Evolutionary conservation across 768 basidiomycete species (phyloP), one percentile per base, ranked within the genome.

Genomic region (Boletus speciosus): DNA sequence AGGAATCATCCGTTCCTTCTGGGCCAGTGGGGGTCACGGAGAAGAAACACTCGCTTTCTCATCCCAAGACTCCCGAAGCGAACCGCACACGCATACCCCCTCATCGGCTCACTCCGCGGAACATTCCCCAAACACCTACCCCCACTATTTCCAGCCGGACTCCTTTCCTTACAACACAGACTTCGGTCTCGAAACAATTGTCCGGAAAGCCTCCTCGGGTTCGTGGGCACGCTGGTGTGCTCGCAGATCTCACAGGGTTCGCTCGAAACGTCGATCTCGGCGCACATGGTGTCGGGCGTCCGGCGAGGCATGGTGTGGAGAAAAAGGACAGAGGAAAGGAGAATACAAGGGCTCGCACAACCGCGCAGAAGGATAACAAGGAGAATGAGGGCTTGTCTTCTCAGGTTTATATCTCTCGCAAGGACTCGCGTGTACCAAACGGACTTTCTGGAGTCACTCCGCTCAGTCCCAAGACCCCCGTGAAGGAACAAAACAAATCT

Each of bases 201-300:
- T 63, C 67, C 2, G 70, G 68, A 25, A 71, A 54, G 36, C 70
- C 68, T 5, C 50, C 70, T 21, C 59, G 68, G 10, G 25, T 46
- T 0, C 69, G 69, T 43, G 58, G 64, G 16, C 68, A 62, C 11
- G 66, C 51, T 19, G 69, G 70, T 16, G 73, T 70, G 23, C 64
- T 80, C 9, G 69, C 63, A 10, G 77, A 80, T 50, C 59, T 78
- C 27, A 78, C 76, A 6, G 68, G 69, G 6, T 61, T 73, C 21
- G 62, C 67, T 54, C 66, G 65, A 42, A 71, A 72, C 29, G 67
- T 68, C 46, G 69, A 69, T 45, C 47, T 68, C 0, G 53, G 60
- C 14, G 71, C 64, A 15, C 71, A 67, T 48, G 69, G 69, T 16
- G 51, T 71, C 29, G 69, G 61, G 35, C 55, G 46, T 37, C 57